Conservation (phyloP, 345 rosid genomes). For the Fremontodendron californicum region DNA sequence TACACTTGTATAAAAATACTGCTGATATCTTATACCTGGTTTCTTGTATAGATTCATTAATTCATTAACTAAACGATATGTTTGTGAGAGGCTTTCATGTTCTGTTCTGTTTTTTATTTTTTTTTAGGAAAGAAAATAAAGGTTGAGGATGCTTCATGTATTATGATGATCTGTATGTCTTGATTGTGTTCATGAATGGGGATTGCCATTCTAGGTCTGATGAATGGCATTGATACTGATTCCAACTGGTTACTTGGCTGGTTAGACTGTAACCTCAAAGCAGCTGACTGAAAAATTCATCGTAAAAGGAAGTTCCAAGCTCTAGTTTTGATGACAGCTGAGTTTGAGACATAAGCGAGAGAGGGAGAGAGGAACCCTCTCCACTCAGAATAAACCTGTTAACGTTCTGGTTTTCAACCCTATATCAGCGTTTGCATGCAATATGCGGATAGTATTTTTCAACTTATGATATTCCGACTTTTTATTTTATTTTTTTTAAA, state of each 20-base stretch:
- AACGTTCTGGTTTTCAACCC: neutral
- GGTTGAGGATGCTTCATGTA: neutral
- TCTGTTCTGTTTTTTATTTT: neutral
- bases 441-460: no score
- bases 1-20: neutral
- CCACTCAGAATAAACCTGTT: no score
- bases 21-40: neutral
- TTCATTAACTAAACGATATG: neutral
- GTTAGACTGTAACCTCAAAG: neutral
- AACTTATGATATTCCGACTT: no score
- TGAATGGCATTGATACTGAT: neutral
- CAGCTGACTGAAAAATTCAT: neutral
- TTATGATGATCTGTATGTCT: neutral
- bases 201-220: no score
- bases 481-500: no score
- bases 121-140: no score
- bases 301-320: no score
- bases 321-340: no score
- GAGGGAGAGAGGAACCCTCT: no score
- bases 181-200: neutral
- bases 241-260: neutral
- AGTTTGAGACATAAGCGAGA: no score
- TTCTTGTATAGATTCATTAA: neutral
- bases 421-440: no score
- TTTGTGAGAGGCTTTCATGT: neutral